These are phyloP conservation scores for Paramyrothecium sp. DNA, from an alignment of 2,329 filamentous ascomycete species.

Conservation along the genomic window DNA sequence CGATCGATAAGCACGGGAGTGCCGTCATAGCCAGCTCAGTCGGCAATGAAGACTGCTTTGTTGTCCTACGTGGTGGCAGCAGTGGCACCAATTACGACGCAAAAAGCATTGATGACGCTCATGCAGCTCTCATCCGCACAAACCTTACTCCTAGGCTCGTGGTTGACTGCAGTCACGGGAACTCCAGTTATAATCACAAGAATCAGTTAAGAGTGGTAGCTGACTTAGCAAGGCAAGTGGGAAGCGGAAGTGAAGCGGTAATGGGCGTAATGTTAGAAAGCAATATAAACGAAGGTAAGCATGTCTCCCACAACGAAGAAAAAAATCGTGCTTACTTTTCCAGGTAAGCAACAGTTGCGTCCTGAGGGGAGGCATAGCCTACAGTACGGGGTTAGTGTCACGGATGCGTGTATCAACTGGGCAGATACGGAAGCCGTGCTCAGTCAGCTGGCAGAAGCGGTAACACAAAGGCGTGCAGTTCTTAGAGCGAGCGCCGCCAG, in stretches of 20 bases:
- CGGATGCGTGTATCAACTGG: conserved; percentile 96
- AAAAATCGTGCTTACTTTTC: conserved; percentile 20
- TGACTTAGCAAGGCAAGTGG: conserved; percentile 78
- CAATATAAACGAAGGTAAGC: conserved; percentile 85
- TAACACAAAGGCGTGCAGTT: conserved; percentile 55
- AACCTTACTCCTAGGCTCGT: conserved; percentile 77
- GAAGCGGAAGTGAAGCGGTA: conserved; percentile 78
- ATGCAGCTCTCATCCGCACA: conserved; percentile 73
- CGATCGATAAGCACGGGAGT: conserved; percentile 93
- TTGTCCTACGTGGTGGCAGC: conserved; percentile 89
- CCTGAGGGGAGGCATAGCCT: conserved; percentile 80
- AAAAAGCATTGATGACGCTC: conserved; percentile 78
- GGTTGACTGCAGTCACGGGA: conserved; percentile 98
- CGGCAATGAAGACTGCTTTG: conserved; percentile 96
- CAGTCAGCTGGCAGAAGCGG: conserved; percentile 74
- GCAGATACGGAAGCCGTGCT: conserved; percentile 82
- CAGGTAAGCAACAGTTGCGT: conserved; percentile 87
- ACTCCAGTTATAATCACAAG: conserved; percentile 92
- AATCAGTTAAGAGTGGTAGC: conserved; percentile 95
- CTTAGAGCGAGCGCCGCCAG: conserved; percentile 15
- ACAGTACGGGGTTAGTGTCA: conserved; percentile 94
- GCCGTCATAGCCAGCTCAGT: conserved; percentile 92
- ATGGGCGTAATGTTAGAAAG: conserved; percentile 99
- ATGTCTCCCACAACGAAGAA: neutral
- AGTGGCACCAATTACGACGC: conserved; percentile 93